phyloP scores from a whole-genome alignment of 75 land plant genomes.

The Cupressus sempervirens region DNA sequence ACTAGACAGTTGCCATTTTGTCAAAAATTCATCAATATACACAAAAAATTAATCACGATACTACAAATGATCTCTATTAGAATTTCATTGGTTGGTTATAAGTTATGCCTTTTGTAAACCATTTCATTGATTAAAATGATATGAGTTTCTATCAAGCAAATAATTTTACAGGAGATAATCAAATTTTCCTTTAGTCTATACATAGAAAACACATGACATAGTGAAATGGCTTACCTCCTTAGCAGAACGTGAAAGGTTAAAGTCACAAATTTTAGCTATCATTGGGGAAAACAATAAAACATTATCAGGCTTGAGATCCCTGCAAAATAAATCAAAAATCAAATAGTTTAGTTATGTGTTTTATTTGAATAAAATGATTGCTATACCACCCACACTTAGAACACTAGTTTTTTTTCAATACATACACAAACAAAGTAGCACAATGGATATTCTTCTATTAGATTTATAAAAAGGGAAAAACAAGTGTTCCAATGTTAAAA shows the following conservation, averaged over 20 bases:
- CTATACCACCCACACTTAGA: background rate
- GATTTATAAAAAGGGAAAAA: background rate
- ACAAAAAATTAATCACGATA: no score
- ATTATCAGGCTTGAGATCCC: conserved; percentile 40
- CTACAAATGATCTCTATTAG: no score
- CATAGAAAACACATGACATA: no score
- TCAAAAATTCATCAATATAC: no score
- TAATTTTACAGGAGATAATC: no score
- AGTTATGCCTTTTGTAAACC: background rate
- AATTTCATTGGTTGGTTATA: background rate
- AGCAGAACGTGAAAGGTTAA: conserved; percentile 37
- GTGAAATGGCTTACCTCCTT: conserved; percentile 22
- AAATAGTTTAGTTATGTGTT: background rate
- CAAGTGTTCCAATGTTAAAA: background rate
- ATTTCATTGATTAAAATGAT: no score
- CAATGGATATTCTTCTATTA: no score
- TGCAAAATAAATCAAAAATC: conserved; percentile 1
- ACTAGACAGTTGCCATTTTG: no score
- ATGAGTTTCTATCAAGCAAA: background rate
- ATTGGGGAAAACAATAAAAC: conserved; percentile 19
- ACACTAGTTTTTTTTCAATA: no score
- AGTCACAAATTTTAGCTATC: conserved; percentile 35
- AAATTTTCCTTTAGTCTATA: no score
- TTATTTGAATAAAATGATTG: background rate
- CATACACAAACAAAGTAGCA: background rate